Percentiles rank a stretch among this genome's conserved stretches.
Evolutionary conservation across 768 basidiomycete genomes (phyloP).

Genomic region (Mycena galericulata): DNA sequence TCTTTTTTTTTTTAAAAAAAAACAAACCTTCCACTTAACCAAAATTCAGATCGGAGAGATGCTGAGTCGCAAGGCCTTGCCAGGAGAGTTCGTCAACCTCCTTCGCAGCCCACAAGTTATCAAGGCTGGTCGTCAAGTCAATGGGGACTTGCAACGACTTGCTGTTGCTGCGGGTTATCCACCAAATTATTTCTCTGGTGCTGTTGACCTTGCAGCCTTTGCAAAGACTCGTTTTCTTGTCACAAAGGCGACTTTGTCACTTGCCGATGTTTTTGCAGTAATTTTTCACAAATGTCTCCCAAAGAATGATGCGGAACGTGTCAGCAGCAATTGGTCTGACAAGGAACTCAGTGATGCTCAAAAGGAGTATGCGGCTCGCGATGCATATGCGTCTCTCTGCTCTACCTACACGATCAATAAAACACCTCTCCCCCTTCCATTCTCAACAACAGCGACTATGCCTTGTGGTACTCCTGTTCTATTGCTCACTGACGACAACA

Average conservation of each 20-base stretch:
- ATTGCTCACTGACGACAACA: no score
- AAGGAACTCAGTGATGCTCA: no score
- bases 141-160: constrained; percentile 12
- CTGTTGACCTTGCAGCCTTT: no score
- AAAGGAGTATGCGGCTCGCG: constrained; percentile 13
- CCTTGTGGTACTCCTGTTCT: no score
- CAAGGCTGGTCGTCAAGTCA: constrained; percentile 25
- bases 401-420: constrained; percentile 11
- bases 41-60: not conserved
- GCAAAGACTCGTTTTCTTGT: no score
- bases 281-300: no score
- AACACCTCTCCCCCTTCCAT: constrained; percentile 11
- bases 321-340: no score
- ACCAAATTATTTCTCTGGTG: no score
- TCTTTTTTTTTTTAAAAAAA: not conserved
- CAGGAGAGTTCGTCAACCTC: not conserved
- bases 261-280: no score
- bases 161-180: constrained; percentile 5
- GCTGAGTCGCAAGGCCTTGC: not conserved
- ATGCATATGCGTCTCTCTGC: not conserved
- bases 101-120: no score
- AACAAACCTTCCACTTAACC: not conserved
- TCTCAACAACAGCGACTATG: not conserved
- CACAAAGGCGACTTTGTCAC: no score
- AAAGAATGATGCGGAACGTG: no score